Percentiles rank a stretch among this genome's conserved stretches.
These are phyloP conservation scores for Nicotiana tomentosiformis DNA, from an alignment of 257 asterid species.

Conservation along the genomic window DNA sequence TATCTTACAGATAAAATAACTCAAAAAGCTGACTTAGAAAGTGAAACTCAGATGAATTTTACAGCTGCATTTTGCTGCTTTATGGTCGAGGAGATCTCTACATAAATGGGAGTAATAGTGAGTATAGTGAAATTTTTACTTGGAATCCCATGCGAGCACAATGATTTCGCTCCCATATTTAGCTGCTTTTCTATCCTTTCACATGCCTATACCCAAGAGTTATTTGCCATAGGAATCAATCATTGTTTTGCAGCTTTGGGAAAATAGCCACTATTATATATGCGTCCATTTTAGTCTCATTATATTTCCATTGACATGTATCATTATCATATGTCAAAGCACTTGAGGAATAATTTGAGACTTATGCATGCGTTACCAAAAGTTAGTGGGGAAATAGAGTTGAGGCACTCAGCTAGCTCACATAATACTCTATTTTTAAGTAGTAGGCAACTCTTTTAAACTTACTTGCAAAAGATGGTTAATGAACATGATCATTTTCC, in stretches of 20 bases:
- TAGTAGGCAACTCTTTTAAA: background rate
- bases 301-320: constrained; percentile 3
- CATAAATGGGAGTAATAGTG: background rate
- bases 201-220: constrained; percentile 2
- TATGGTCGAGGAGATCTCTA: background rate
- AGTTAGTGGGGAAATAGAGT: background rate
- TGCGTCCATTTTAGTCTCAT: background rate
- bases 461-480: too few relatives aligned
- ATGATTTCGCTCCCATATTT: constrained; percentile 15
- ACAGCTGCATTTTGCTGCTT: constrained; percentile 13
- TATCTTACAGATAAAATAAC: background rate
- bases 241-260: constrained; percentile 4
- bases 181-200: background rate
- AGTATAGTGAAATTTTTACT: background rate
- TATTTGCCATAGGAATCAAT: background rate
- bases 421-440: background rate
- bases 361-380: constrained; percentile 1
- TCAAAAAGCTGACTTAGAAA: constrained; percentile 6
- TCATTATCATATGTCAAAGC: background rate
- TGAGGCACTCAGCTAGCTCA: background rate
- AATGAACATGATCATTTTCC: too few relatives aligned
- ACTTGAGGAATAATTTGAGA: background rate
- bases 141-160: constrained; percentile 17
- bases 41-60: constrained; percentile 2
- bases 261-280: background rate